A percentile compares a stretch with the other conserved stretches of the same genome.
Evolutionary conservation across 768 basidiomycete species (phyloP).

Genomic region (Scleroderma citrinum): DNA sequence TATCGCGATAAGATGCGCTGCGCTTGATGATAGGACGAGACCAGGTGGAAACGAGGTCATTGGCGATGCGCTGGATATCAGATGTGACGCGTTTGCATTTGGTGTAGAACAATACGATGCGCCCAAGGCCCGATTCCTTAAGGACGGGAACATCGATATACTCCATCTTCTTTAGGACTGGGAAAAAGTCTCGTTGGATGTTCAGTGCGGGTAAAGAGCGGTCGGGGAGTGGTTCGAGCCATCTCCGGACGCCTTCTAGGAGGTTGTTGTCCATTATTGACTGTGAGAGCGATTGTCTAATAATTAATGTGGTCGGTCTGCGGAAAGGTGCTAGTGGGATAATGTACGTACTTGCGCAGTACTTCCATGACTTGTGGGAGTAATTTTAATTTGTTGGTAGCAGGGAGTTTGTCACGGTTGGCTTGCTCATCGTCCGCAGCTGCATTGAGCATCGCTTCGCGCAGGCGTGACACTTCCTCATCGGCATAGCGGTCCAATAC

Average conservation of each 20-base stretch:
- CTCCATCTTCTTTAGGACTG: constrained; percentile 79
- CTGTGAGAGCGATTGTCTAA: constrained; percentile 79
- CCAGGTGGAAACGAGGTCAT: constrained; percentile 81
- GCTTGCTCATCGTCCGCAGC: constrained; percentile 79
- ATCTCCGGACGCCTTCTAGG: constrained; percentile 79
- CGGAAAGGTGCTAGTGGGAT: not conserved
- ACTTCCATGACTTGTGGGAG: constrained; percentile 90
- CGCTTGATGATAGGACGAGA: constrained; percentile 90
- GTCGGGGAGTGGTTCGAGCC: constrained; percentile 94
- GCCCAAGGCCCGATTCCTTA: constrained; percentile 87
- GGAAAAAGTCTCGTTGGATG: constrained; percentile 90
- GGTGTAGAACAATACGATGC: constrained; percentile 91
- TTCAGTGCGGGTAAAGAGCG: constrained; percentile 90
- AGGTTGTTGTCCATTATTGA: constrained; percentile 95
- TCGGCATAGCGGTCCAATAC: constrained; percentile 84
- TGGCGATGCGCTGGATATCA: constrained; percentile 74
- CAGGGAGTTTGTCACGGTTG: constrained; percentile 76
- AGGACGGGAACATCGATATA: constrained; percentile 87
- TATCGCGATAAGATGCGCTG: constrained; percentile 73
- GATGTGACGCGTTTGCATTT: constrained; percentile 87
- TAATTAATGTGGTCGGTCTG: not conserved
- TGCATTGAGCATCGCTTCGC: constrained; percentile 81
- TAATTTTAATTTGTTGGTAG: constrained; percentile 75
- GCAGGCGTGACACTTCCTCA: constrained; percentile 84
- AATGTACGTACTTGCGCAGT: constrained; percentile 71